Evolutionary conservation across 2,329 filamentous ascomycete species (phyloP).

Genomic region (Ophiosphaerella narmari): DNA sequence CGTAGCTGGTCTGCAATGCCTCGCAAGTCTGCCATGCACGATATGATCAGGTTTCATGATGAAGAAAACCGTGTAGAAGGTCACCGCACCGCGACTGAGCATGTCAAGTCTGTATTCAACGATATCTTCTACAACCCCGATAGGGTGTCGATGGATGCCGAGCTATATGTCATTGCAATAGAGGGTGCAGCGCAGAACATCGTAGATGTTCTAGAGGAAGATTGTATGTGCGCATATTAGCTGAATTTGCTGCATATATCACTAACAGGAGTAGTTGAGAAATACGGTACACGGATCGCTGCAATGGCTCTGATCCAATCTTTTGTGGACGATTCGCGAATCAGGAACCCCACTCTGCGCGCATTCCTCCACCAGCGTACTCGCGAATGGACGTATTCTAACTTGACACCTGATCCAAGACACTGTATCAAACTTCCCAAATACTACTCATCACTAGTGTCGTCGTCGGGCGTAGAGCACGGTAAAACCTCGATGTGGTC

Average conservation of each 20-base stretch:
- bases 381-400: constrained; percentile 39
- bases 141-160: constrained; percentile 55
- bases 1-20: constrained; percentile 63
- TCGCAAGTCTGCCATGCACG: constrained; percentile 64
- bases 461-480: background rate
- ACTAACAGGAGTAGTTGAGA: constrained; percentile 22
- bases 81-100: constrained; percentile 62
- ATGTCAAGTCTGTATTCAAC: constrained; percentile 71
- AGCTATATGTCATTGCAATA: constrained; percentile 72
- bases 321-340: constrained; percentile 20
- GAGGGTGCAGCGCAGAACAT: constrained; percentile 67
- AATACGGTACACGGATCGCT: constrained; percentile 28
- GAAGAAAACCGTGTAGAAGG: constrained; percentile 65
- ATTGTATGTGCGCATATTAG: constrained; percentile 51
- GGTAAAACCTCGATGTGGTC: constrained; percentile 18
- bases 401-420: constrained; percentile 14
- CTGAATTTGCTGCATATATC: background rate
- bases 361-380: constrained; percentile 38
- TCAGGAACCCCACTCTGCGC: constrained; percentile 28
- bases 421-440: constrained; percentile 32
- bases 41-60: constrained; percentile 57
- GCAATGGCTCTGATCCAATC: constrained; percentile 42
- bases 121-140: constrained; percentile 57
- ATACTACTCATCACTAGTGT: constrained; percentile 10
- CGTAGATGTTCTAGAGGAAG: constrained; percentile 61